These are phyloP conservation scores for Capsicum chinense DNA, from an alignment of 257 asterid species.

Conservation along the genomic window DNA sequence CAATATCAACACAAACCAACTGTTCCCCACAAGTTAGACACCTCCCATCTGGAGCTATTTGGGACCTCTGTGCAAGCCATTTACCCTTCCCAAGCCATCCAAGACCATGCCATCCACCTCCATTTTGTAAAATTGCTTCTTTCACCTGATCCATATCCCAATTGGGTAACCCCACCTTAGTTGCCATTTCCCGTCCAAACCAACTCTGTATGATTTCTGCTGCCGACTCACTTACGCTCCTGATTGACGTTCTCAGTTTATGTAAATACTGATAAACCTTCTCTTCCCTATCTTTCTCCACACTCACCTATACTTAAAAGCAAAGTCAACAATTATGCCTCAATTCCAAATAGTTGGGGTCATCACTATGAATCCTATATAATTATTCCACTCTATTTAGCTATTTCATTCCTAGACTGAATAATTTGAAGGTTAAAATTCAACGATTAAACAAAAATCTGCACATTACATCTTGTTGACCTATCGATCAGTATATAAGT, in stretches of 20 bases:
- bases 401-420: not conserved
- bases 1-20: constrained; percentile 80
- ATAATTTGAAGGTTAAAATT: not conserved
- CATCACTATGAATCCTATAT: not conserved
- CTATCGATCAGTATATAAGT: not conserved
- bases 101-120: constrained; percentile 98
- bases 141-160: constrained; percentile 55
- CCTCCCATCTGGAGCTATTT: constrained; percentile 54
- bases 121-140: constrained; percentile 63
- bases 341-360: not conserved
- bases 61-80: constrained; percentile 64
- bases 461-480: not conserved
- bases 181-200: constrained; percentile 66
- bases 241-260: constrained; percentile 64
- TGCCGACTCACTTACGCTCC: constrained; percentile 61
- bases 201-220: constrained; percentile 62
- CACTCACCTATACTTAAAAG: constrained; percentile 61
- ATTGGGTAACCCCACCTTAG: constrained; percentile 47
- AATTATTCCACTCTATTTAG: not conserved
- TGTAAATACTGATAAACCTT: constrained; percentile 87
- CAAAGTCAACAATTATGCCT: not conserved
- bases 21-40: constrained; percentile 63
- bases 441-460: not conserved
- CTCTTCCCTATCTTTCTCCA: constrained; percentile 53
- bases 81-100: constrained; percentile 89